Evolutionary conservation across 345 rosid species (phyloP).

Genomic region (Citrus sp.): DNA sequence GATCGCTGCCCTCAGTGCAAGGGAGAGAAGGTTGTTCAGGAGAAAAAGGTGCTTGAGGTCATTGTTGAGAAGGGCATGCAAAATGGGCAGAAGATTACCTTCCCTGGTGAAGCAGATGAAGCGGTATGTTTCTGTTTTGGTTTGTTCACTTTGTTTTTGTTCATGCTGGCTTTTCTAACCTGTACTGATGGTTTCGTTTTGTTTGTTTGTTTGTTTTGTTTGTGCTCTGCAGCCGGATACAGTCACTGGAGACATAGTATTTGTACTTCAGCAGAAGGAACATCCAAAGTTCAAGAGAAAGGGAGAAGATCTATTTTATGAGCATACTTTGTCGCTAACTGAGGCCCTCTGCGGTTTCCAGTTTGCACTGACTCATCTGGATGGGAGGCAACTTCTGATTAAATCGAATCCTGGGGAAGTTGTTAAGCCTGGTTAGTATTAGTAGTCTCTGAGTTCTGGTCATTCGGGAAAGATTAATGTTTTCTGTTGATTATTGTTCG

Average conservation of each 20-base stretch:
- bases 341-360: conserved; percentile 95
- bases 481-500: not conserved
- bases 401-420: conserved; percentile 83
- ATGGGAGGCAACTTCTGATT: conserved; percentile 83
- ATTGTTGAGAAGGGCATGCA: conserved; percentile 96
- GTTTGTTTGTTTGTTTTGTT: not conserved
- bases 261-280: conserved; percentile 85
- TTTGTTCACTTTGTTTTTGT: not conserved
- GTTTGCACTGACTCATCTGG: conserved; percentile 72
- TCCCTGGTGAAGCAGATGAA: conserved; percentile 92
- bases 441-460: not conserved
- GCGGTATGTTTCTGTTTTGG: conserved; percentile 37
- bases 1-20: conserved; percentile 82
- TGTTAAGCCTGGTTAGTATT: conserved; percentile 70
- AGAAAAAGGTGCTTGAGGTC: conserved; percentile 87
- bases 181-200: not conserved
- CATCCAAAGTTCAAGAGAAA: conserved; percentile 81
- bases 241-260: conserved; percentile 73
- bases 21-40: conserved; percentile 77
- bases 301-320: conserved; percentile 83
- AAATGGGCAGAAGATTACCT: conserved; percentile 77
- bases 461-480: no score
- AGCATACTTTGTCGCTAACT: conserved; percentile 69
- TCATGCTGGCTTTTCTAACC: not conserved
- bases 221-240: conserved; percentile 77